Evolutionary conservation across 2,329 filamentous ascomycete species (phyloP).

Genomic region (Apiospora phragmitis): DNA sequence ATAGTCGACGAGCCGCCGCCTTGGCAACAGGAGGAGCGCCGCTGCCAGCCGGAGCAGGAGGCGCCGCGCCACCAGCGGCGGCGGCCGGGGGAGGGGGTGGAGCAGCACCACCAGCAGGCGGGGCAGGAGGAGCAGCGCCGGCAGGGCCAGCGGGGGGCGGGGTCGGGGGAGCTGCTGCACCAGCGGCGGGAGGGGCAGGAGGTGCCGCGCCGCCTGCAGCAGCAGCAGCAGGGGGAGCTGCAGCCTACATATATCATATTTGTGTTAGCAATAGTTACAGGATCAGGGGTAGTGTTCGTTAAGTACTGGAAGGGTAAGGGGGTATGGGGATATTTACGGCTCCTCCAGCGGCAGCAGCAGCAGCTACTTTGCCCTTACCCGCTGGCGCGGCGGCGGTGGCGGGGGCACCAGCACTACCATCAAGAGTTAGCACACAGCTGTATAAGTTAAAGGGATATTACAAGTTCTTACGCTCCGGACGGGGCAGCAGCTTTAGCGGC

Average conservation of each 20-base stretch:
- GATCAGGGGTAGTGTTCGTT: not conserved
- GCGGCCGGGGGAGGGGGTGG: not conserved
- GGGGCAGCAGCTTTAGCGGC: not conserved
- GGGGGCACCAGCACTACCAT: not conserved
- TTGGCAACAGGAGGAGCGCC: not conserved
- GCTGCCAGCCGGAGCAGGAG: not conserved
- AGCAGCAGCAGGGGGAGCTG: no score
- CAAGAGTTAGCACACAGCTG: not conserved
- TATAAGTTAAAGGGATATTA: not conserved
- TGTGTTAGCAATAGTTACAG: not conserved
- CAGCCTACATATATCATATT: not conserved
- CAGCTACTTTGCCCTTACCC: no score
- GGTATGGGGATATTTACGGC: not conserved
- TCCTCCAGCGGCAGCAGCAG: not conserved
- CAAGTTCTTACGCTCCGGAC: not conserved
- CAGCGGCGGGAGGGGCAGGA: not conserved
- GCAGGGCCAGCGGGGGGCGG: not conserved
- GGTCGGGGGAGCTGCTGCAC: not conserved
- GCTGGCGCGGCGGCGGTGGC: no score
- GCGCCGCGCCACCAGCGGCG: not conserved
- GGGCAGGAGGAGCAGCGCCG: not conserved
- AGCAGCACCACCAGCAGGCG: not conserved
- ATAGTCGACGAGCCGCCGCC: not conserved
- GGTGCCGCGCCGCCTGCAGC: not conserved
- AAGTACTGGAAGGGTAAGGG: not conserved